phyloP scores from a whole-genome alignment of 1,284 basidiomycete species.

The Neolentinus lepideus region DNA sequence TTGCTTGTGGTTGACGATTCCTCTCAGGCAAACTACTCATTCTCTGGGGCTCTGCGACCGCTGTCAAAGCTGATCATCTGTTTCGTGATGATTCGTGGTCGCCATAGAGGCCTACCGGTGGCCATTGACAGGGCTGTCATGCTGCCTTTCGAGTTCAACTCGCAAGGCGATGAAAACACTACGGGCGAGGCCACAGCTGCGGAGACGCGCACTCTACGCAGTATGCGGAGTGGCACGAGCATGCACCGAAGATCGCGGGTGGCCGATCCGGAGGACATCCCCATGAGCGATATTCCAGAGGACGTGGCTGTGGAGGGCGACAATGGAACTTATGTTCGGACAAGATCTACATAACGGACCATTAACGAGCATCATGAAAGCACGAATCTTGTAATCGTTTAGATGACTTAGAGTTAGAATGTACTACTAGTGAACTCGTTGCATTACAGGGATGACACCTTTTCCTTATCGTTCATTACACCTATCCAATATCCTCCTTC shows the following conservation, averaged over 20 bases:
- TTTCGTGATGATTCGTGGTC: conserved; percentile 87
- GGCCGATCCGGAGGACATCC: not conserved
- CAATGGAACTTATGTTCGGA: not conserved
- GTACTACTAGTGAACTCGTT: not conserved
- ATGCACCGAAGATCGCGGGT: not conserved
- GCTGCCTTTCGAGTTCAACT: conserved; percentile 55
- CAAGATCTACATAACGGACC: not conserved
- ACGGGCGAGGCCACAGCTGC: not conserved
- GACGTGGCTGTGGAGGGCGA: not conserved
- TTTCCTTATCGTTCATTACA: not conserved
- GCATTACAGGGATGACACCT: not conserved
- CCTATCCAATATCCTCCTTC: no score
- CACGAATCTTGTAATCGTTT: not conserved
- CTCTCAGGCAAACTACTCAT: conserved; percentile 64
- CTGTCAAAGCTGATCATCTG: conserved; percentile 86
- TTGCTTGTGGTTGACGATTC: not conserved
- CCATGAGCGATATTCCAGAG: not conserved
- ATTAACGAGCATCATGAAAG: not conserved
- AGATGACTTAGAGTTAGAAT: not conserved
- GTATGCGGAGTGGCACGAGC: not conserved
- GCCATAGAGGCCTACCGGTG: conserved; percentile 84
- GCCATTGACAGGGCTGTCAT: conserved; percentile 86
- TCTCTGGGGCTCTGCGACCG: conserved; percentile 72
- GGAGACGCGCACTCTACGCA: not conserved
- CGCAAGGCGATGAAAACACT: not conserved